Percentiles rank a stretch among this genome's conserved stretches.
phyloP scores from a whole-genome alignment of 1,284 basidiomycete genomes.

The Fomitiporia mediterranea region DNA sequence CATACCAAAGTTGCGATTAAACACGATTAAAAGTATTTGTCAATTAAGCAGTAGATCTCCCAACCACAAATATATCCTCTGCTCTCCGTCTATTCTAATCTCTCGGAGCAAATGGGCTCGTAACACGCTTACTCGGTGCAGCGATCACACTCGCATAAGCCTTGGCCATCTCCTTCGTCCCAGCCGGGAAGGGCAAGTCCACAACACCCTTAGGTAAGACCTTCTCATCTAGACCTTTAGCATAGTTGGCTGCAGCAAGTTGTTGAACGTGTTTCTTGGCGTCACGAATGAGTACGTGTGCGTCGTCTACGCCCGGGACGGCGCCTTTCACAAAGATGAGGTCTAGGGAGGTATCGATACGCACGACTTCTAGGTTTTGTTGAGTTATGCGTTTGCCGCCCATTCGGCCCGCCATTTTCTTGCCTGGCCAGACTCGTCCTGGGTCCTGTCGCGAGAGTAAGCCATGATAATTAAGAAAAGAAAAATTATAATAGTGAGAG shows the following conservation, averaged over 20 bases:
- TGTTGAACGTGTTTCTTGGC: constrained; percentile 79
- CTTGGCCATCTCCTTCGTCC: constrained; percentile 74
- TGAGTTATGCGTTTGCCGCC: constrained; percentile 80
- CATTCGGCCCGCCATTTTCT: constrained; percentile 97
- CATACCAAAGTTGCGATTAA: not conserved
- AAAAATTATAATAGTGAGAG: constrained; percentile 2
- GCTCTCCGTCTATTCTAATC: constrained; percentile 40
- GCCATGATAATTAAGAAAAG: not conserved
- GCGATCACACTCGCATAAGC: constrained; percentile 58
- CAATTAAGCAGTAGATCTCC: not conserved
- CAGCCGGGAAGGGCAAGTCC: constrained; percentile 89
- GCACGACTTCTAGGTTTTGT: constrained; percentile 88
- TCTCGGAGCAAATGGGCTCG: constrained; percentile 71
- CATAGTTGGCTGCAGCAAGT: constrained; percentile 57
- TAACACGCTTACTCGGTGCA: constrained; percentile 60
- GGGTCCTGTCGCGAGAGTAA: constrained; percentile 62
- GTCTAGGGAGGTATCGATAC: constrained; percentile 82
- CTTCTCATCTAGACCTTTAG: constrained; percentile 75
- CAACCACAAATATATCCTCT: not conserved
- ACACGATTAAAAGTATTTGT: not conserved
- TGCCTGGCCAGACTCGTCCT: constrained; percentile 91
- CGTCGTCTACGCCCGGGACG: constrained; percentile 73
- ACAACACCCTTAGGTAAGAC: constrained; percentile 81
- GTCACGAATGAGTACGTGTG: constrained; percentile 72
- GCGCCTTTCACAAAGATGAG: constrained; percentile 82